Conservation (phyloP, 2,329 filamentous ascomycete species). For the Claviceps humidiphila region DNA sequence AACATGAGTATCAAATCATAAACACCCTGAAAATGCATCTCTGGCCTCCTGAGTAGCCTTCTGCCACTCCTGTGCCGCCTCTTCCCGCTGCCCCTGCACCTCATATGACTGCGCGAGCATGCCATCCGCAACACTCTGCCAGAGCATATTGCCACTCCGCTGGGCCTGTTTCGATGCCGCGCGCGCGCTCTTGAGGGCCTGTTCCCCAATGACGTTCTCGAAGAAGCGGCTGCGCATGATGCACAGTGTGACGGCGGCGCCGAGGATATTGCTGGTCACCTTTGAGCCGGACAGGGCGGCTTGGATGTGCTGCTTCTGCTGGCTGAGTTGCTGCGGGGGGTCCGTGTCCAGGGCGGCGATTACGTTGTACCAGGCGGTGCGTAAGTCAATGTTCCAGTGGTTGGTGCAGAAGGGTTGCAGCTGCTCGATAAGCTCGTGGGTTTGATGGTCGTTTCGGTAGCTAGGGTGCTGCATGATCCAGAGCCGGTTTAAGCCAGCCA, state of each 20-base stretch:
- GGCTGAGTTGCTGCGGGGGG: slow-evolving; percentile 53
- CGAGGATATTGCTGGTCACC: slow-evolving; percentile 59
- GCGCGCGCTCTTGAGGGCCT: slow-evolving; percentile 62
- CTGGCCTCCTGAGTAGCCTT: slow-evolving; percentile 29
- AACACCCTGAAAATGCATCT: slow-evolving; percentile 26
- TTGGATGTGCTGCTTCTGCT: slow-evolving; percentile 67
- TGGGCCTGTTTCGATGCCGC: slow-evolving; percentile 56
- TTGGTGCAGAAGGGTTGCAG: slow-evolving; percentile 54
- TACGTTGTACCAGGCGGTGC: slow-evolving; percentile 64
- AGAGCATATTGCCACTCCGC: slow-evolving; percentile 57
- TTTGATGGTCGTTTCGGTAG: slow-evolving; percentile 43
- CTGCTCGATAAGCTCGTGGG: slow-evolving; percentile 47
- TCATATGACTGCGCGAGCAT: slow-evolving; percentile 67
- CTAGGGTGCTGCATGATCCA: slow-evolving; percentile 56
- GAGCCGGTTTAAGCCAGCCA: slow-evolving; percentile 54
- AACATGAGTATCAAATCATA: slow-evolving; percentile 8
- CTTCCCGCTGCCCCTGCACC: slow-evolving; percentile 48
- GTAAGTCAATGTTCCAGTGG: slow-evolving; percentile 62
- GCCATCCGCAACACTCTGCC: slow-evolving; percentile 69
- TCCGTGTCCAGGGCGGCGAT: slow-evolving; percentile 52
- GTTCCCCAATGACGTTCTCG: slow-evolving; percentile 66
- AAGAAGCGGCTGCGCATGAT: slow-evolving; percentile 79
- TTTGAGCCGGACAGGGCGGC: slow-evolving; percentile 58
- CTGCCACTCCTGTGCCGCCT: slow-evolving; percentile 27
- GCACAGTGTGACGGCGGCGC: slow-evolving; percentile 69